These are phyloP conservation scores for Eurotiales sp. DNA, from an alignment of 2,329 filamentous ascomycete genomes.

Conservation along the genomic window DNA sequence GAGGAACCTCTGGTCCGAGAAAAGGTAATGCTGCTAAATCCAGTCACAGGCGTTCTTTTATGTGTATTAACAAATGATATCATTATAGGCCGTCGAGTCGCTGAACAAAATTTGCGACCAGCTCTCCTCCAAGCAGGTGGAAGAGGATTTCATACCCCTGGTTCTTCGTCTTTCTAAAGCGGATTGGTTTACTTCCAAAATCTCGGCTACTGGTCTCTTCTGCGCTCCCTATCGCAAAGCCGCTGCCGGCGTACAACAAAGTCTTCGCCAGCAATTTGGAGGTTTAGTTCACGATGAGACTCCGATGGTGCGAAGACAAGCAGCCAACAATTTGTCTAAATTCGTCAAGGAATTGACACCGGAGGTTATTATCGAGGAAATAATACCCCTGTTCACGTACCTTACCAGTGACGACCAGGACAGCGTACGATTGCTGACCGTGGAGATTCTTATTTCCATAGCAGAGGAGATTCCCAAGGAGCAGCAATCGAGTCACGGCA, in stretches of 20 bases:
- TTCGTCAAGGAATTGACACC: slow-evolving; percentile 97
- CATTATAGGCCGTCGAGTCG: slow-evolving; percentile 85
- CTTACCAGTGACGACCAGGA: slow-evolving; percentile 96
- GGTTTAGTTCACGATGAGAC: slow-evolving; percentile 96
- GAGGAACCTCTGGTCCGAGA: slow-evolving; percentile 96
- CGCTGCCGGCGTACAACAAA: slow-evolving; percentile 80
- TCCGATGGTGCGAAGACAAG: slow-evolving; percentile 96
- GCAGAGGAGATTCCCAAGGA: slow-evolving; percentile 97
- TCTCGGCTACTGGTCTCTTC: slow-evolving; percentile 94
- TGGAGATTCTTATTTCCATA: slow-evolving; percentile 93
- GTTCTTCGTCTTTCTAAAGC: slow-evolving; percentile 95
- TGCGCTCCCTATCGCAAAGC: slow-evolving; percentile 91
- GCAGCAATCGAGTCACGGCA: slow-evolving; percentile 93
- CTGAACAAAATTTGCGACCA: slow-evolving; percentile 98
- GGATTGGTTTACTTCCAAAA: slow-evolving; percentile 99
- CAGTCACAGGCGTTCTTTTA: slow-evolving; percentile 9
- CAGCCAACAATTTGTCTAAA: slow-evolving; percentile 92
- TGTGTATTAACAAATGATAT: slow-evolving; percentile 10
- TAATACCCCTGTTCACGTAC: slow-evolving; percentile 98
- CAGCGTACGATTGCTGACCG: slow-evolving; percentile 90
- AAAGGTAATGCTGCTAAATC: slow-evolving; percentile 62
- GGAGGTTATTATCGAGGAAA: slow-evolving; percentile 89
- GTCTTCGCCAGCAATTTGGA: slow-evolving; percentile 85
- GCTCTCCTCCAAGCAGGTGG: slow-evolving; percentile 85
- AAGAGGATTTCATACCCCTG: slow-evolving; percentile 95